These are phyloP conservation scores for Penicillium sp. DNA, from an alignment of 2,329 filamentous ascomycete genomes.

Conservation along the genomic window DNA sequence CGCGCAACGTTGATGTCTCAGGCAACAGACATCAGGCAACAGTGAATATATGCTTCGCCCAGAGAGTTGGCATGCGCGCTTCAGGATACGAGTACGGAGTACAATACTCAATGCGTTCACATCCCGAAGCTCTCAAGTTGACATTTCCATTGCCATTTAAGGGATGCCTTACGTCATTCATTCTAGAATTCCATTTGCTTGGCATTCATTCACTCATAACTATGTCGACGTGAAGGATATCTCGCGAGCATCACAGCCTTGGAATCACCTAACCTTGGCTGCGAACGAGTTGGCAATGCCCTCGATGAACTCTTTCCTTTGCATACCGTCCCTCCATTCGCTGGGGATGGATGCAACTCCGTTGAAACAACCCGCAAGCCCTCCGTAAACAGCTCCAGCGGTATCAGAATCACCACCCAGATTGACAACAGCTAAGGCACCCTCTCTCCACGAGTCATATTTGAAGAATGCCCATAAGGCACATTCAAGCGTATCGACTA, in stretches of 20 bases:
- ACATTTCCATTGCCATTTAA: background rate
- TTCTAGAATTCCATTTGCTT: background rate
- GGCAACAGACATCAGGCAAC: background rate
- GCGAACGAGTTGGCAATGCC: constrained; percentile 8
- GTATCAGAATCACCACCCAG: constrained; percentile 48
- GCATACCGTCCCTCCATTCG: constrained; percentile 32
- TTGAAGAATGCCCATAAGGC: constrained; percentile 48
- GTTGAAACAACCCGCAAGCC: constrained; percentile 46
- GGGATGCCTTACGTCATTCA: background rate
- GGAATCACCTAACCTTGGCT: background rate
- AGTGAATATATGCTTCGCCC: background rate
- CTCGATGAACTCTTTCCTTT: constrained; percentile 23
- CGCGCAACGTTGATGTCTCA: constrained; percentile 2
- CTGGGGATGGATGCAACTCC: constrained; percentile 35
- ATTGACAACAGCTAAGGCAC: constrained; percentile 45
- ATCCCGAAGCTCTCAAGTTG: too few relatives aligned
- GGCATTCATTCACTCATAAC: background rate
- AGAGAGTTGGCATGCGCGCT: background rate
- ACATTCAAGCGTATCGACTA: constrained; percentile 45
- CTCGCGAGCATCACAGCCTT: background rate
- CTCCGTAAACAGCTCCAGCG: constrained; percentile 48
- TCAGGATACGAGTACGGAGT: background rate
- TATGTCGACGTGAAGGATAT: background rate
- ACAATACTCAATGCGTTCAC: too few relatives aligned
- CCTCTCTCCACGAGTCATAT: constrained; percentile 38